Conservation (phyloP, 495 filamentous ascomycete species). For the Barbatosphaeria neglecta region DNA sequence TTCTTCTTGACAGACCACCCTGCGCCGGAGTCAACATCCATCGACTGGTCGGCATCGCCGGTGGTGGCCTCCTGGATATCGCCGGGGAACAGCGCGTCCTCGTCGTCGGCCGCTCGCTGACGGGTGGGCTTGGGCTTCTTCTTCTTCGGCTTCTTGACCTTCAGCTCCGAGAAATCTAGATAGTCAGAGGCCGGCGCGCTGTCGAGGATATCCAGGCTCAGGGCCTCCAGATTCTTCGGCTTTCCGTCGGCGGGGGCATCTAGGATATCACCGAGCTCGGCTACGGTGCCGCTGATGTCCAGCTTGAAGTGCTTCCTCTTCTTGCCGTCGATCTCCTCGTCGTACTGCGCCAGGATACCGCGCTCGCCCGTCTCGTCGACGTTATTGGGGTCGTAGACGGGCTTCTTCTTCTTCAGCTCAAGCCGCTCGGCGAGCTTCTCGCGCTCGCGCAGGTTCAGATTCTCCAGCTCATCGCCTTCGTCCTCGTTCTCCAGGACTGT, state of each 20-base stretch:
- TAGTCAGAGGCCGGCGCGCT: slow-evolving; percentile 63
- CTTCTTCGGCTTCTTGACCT: slow-evolving; percentile 88
- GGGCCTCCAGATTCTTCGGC: slow-evolving; percentile 52
- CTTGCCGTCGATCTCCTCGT: slow-evolving; percentile 89
- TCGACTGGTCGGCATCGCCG: slow-evolving; percentile 39
- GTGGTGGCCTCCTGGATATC: slow-evolving; percentile 17
- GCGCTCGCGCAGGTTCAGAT: slow-evolving; percentile 61
- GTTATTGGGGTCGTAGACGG: slow-evolving; percentile 75
- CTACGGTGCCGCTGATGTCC: slow-evolving; percentile 58
- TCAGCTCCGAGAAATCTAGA: slow-evolving; percentile 71
- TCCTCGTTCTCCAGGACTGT: slow-evolving; percentile 77
- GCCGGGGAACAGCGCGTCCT: slow-evolving; percentile 56
- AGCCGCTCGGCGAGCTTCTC: slow-evolving; percentile 68
- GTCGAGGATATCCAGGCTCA: slow-evolving; percentile 65
- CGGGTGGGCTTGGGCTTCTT: slow-evolving; percentile 72
- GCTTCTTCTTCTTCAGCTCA: slow-evolving; percentile 84
- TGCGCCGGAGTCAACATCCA: slow-evolving; percentile 62
- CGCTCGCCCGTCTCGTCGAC: slow-evolving; percentile 53
- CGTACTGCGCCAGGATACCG: slow-evolving; percentile 73
- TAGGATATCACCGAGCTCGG: slow-evolving; percentile 51
- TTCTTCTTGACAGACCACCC: slow-evolving; percentile 44
- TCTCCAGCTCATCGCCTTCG: slow-evolving; percentile 87
- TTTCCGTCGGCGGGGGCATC: slow-evolving; percentile 42
- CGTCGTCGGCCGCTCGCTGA: slow-evolving; percentile 56
- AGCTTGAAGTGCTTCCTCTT: slow-evolving; percentile 82